phyloP scores from a whole-genome alignment of 2,329 filamentous ascomycete genomes.

The Fusarium ambrosium region DNA sequence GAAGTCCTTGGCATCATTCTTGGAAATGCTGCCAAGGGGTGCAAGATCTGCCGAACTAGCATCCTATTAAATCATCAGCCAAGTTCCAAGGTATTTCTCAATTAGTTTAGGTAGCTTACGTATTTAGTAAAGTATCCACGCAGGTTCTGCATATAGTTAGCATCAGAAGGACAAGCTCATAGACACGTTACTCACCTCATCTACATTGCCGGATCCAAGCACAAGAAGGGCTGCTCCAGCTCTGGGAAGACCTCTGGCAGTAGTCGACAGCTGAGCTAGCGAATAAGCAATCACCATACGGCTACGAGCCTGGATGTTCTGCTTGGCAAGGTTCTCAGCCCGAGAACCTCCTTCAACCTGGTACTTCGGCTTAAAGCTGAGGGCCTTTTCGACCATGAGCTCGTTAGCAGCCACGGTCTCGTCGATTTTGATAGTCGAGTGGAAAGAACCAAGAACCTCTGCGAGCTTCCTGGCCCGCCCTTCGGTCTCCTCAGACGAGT shows the following conservation, averaged over 20 bases:
- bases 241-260: slow-evolving; percentile 29
- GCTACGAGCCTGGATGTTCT: background rate
- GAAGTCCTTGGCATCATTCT: slow-evolving; percentile 76
- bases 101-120: background rate
- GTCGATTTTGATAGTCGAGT: background rate
- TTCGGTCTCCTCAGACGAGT: background rate
- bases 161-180: slow-evolving; percentile 11
- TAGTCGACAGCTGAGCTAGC: slow-evolving; percentile 55
- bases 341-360: slow-evolving; percentile 63
- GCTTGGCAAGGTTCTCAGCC: slow-evolving; percentile 65
- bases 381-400: background rate
- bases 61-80: background rate
- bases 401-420: background rate
- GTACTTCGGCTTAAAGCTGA: background rate
- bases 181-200: slow-evolving; percentile 40
- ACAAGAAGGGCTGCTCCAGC: slow-evolving; percentile 41
- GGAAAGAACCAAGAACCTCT: background rate
- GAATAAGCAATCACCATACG: slow-evolving; percentile 12
- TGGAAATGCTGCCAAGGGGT: slow-evolving; percentile 66
- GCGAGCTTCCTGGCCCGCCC: background rate
- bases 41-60: slow-evolving; percentile 64
- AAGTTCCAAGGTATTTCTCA: background rate
- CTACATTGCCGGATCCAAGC: background rate
- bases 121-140: slow-evolving; percentile 3
- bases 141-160: background rate